These are phyloP conservation scores for Sphaceloma murrayae DNA, from an alignment of 2,329 filamentous ascomycete species.

Conservation along the genomic window DNA sequence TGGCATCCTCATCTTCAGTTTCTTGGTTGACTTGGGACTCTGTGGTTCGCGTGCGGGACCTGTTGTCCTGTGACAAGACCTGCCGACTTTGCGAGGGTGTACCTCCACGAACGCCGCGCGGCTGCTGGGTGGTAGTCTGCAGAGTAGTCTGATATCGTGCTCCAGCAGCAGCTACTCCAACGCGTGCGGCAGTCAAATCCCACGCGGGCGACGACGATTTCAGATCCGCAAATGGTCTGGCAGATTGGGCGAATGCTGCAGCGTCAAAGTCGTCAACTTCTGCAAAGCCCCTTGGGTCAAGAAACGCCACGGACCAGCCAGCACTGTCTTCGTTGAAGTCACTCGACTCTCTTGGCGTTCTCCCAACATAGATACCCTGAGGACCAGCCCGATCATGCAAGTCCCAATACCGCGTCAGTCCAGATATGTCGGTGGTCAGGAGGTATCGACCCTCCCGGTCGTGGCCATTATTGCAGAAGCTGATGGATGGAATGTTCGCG, in stretches of 20 bases:
- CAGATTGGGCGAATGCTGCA: slow-evolving; percentile 1
- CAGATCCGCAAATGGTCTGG: slow-evolving; percentile 1
- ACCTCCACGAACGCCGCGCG: background rate
- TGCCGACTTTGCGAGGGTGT: background rate
- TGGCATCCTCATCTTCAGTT: background rate
- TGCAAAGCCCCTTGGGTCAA: slow-evolving; percentile 30
- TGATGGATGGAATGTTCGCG: slow-evolving; percentile 48
- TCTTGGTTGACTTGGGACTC: no score
- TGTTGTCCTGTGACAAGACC: no score
- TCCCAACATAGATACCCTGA: slow-evolving; percentile 9
- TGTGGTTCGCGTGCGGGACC: no score
- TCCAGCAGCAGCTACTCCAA: slow-evolving; percentile 2
- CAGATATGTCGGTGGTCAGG: slow-evolving; percentile 47
- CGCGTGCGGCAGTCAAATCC: slow-evolving; percentile 12
- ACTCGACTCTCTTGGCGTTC: background rate
- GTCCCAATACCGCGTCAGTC: slow-evolving; percentile 42
- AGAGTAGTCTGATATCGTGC: background rate
- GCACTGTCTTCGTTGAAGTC: slow-evolving; percentile 27
- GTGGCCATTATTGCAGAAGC: slow-evolving; percentile 49
- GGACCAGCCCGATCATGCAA: slow-evolving; percentile 21
- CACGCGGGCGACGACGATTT: slow-evolving; percentile 6
- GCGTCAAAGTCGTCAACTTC: slow-evolving; percentile 18
- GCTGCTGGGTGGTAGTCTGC: background rate
- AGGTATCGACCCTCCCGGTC: slow-evolving; percentile 49
- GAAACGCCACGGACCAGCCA: slow-evolving; percentile 32